A percentile compares a stretch with the other conserved stretches of the same genome.
These are phyloP conservation scores for Scenedesmus sp. DNA, from an alignment of 163 green algal species.

Conservation along the genomic window DNA sequence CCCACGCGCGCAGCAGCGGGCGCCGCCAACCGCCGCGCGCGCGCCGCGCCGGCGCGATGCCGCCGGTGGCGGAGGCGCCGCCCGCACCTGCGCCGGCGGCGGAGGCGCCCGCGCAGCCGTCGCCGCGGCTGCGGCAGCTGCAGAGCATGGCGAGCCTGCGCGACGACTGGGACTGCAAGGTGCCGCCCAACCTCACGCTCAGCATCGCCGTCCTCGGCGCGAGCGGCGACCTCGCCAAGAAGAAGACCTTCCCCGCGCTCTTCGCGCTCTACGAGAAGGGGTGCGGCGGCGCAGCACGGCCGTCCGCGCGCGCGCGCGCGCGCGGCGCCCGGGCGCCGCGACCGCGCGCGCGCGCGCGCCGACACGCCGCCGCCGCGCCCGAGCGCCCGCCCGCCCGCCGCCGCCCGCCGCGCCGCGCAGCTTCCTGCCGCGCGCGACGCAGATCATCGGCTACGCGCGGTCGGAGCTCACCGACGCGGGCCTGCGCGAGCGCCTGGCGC, in stretches of 20 bases:
- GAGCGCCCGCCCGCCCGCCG: too few species aligned
- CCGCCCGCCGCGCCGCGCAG: conserved; percentile 47
- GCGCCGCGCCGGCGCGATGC: too few species aligned
- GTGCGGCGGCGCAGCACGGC: conserved; percentile 40
- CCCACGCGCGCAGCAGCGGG: too few species aligned
- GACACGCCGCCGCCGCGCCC: too few species aligned
- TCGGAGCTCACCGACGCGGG: conserved; percentile 71
- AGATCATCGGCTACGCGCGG: conserved; percentile 92
- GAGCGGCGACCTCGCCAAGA: conserved; percentile 88
- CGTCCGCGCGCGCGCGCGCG: too few species aligned
- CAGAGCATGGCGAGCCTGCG: conserved; percentile 21
- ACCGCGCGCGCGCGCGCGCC: too few species aligned
- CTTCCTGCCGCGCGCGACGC: conserved; percentile 66
- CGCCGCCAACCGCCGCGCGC: too few species aligned
- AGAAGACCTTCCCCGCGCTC: conserved; percentile 97
- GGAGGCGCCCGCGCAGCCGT: background rate
- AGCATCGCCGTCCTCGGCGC: conserved; percentile 74
- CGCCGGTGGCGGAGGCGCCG: too few species aligned
- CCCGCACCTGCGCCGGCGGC: too few species aligned
- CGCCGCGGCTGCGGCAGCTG: background rate
- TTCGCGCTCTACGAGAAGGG: conserved; percentile 86
- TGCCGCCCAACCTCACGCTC: conserved; percentile 35
- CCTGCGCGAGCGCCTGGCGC: conserved; percentile 70
- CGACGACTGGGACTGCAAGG: conserved; percentile 28
- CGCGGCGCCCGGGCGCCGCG: too few species aligned